Evolutionary conservation across 164 flowering plant species (phyloP), one percentile per base, ranked within the genome.

Genomic region (Buxus sempervirens): DNA sequence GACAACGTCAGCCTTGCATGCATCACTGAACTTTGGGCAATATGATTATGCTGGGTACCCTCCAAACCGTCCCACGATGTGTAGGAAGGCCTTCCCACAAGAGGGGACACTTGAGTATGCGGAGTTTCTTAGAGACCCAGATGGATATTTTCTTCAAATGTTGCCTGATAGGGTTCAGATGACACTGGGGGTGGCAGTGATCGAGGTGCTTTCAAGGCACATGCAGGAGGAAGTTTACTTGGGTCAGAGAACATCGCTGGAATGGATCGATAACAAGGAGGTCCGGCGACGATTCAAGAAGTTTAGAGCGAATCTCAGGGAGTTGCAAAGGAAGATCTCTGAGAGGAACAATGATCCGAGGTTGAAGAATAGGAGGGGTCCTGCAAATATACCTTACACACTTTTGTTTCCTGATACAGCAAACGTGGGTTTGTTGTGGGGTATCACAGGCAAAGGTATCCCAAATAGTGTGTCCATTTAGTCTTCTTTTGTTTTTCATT

Each of bases 1-100:
- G 95, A 75, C 76, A 6, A 73, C 95, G 0, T 85, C 91, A 25
- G 91, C 85, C 8, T 79, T 80, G 21, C 91, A 89, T 62, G 91
- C 95, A 63, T 78, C 90, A 0, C 71, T 85, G 12, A 84, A 87
- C 72, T 87, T 79, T 49, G 94, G 90, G 21, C 91, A 87, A 73
- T 85, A 82, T 55, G 81, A 73, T 24, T 86, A 86, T 51, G 83
- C 77, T 0, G 90, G 89, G 0, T 87, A 76, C 81, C 78, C 78
- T 23, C 87, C 81, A 0, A 84, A 81, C 69, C 82, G 91, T 15
- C 91, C 95, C 4, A 54, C 81, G 0, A 26, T 67, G 18, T 82
- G 90, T 58, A 72, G 82, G 14, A 72, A 75, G 45, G 74, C 78
- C 78, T 69, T 88, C 48, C 94, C 94, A 0, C 54, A 62, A 13